Percentiles rank a stretch among this genome's conserved stretches.
These are phyloP conservation scores for Colletotrichum brevisporum DNA, from an alignment of 2,329 filamentous ascomycete species.

Conservation along the genomic window DNA sequence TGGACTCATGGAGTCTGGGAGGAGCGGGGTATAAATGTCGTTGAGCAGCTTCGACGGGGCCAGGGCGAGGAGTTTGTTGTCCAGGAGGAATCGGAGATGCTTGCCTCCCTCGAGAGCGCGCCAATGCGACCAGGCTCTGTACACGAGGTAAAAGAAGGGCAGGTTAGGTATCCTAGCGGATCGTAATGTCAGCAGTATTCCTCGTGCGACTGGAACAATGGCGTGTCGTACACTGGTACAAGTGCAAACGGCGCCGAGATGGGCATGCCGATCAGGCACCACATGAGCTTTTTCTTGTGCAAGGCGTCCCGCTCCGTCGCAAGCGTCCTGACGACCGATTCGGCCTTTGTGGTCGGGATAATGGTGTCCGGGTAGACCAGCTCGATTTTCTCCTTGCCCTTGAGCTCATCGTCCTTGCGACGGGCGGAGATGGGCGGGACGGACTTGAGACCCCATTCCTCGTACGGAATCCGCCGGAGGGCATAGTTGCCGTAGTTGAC, in stretches of 20 bases:
- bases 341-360: conserved; percentile 74
- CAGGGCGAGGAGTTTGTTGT: conserved; percentile 78
- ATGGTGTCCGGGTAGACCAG: conserved; percentile 83
- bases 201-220: not conserved
- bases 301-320: conserved; percentile 85
- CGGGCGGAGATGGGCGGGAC: conserved; percentile 84
- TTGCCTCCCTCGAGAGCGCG: conserved; percentile 86
- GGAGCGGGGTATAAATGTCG: conserved; percentile 74
- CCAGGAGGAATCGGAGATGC: conserved; percentile 85
- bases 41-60: conserved; percentile 80
- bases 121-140: conserved; percentile 93
- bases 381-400: conserved; percentile 76
- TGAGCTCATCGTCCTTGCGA: conserved; percentile 73
- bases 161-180: conserved; percentile 84
- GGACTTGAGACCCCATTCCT: conserved; percentile 98
- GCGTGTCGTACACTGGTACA: conserved; percentile 81
- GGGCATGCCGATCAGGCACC: conserved; percentile 87
- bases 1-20: conserved; percentile 52
- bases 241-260: conserved; percentile 86
- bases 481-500: conserved; percentile 89
- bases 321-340: conserved; percentile 75
- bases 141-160: conserved; percentile 96
- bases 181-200: conserved; percentile 17
- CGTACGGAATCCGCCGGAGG: conserved; percentile 89
- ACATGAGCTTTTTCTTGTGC: conserved; percentile 83